Evolutionary conservation across 768 basidiomycete species (phyloP).

Genomic region (Plicaturopsis crispa): DNA sequence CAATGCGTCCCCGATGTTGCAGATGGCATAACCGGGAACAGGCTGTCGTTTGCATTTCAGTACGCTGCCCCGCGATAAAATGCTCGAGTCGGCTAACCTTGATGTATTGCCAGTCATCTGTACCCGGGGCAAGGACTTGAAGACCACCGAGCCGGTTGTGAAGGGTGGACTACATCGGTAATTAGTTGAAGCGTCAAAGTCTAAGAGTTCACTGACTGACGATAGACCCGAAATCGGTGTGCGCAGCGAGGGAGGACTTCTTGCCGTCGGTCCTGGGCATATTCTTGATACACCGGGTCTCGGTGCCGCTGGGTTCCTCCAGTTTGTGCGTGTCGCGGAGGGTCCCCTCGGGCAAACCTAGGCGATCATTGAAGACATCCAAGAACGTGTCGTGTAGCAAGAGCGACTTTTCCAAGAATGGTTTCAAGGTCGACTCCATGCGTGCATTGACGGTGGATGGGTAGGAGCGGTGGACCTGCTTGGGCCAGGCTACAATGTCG

Average conservation of each 20-base stretch:
- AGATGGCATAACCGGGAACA: conserved; percentile 17
- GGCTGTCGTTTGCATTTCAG: conserved; percentile 14
- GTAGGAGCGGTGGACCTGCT: conserved; percentile 31
- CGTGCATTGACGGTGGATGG: conserved; percentile 32
- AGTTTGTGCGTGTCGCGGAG: conserved; percentile 11
- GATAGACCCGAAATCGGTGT: conserved; percentile 29
- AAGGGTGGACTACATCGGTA: conserved; percentile 23
- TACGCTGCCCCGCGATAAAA: background rate
- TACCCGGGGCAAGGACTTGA: conserved; percentile 34
- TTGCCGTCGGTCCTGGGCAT: conserved; percentile 13
- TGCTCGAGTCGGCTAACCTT: conserved; percentile 19
- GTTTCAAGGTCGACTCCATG: conserved; percentile 32
- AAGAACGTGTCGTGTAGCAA: conserved; percentile 11
- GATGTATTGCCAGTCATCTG: conserved; percentile 38
- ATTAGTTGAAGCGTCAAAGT: background rate
- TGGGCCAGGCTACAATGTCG: conserved; percentile 35
- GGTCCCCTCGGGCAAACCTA: conserved; percentile 14
- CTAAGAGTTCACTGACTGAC: background rate
- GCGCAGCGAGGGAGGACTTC: conserved; percentile 24
- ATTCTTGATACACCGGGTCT: conserved; percentile 16
- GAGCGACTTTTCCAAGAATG: conserved; percentile 9
- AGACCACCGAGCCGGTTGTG: conserved; percentile 37
- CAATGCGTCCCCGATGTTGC: conserved; percentile 27
- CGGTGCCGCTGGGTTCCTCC: conserved; percentile 15
- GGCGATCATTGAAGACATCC: conserved; percentile 13